Evolutionary conservation across 768 basidiomycete species (phyloP), one percentile per base, ranked within the genome.

Genomic region (Hericium alpestre): DNA sequence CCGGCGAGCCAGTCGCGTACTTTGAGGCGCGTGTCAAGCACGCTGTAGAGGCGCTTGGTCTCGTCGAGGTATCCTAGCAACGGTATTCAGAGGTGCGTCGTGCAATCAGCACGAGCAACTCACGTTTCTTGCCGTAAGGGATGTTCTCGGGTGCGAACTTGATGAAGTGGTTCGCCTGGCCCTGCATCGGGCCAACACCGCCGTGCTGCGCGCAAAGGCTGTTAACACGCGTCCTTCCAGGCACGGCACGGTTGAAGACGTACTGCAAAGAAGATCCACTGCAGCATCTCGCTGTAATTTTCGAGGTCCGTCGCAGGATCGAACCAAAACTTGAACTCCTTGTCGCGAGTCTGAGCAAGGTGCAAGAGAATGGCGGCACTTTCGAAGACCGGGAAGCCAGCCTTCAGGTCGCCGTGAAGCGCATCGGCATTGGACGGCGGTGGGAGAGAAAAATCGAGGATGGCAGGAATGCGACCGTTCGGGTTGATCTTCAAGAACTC

Each of bases 261-360:
- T 59, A 85, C 85, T 13, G 83, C 79, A 61, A 92, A 93, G 74
- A 92, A 90, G 53, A 93, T 82, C 93, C 90, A 94, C 65, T 90
- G 90, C 22, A 90, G 65, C 72, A 81, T 76, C 70, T 87, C 83
- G 64, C 81, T 86, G 64, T 84, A 82, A 38, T 83, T 75, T 48
- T 87, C 75, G 4, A 81, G 76, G 3, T 80, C 71, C 16, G 65
- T 73, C 18, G 63, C 69, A 3, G 74, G 70, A 61, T 85, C 76
- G 70, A 86, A 91, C 63, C 72, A 78, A 64, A 93, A 86, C 62
- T 80, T 76, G 67, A 77, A 70, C n/a, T 87, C 80, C 62, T 76
- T 83, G 70, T 95, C 93, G 65, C 87, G 93, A 65, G 86, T 81
- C 65, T 90, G 84, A 20, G 76, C 76, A 53, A 95, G 80, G 66